These are phyloP conservation scores for Madurella fahalii DNA, from an alignment of 2,329 filamentous ascomycete genomes.

Conservation along the genomic window DNA sequence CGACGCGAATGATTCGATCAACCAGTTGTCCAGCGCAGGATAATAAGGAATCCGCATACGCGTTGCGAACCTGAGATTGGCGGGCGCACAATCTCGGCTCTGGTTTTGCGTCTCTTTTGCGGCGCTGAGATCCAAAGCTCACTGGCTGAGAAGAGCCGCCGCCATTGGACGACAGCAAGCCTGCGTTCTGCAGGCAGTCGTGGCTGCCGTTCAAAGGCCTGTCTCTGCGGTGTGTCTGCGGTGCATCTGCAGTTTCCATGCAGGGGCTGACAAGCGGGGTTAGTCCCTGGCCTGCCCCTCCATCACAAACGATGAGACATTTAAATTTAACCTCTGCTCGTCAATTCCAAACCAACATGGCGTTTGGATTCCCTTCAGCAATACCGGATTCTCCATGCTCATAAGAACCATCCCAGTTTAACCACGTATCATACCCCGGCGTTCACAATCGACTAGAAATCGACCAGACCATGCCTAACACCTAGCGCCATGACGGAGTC, in stretches of 20 bases:
- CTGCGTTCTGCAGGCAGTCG: constrained; percentile 43
- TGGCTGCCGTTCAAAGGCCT: constrained; percentile 45
- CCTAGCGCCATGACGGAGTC: not conserved
- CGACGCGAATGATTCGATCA: not conserved
- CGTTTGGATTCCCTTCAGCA: too few relatives aligned
- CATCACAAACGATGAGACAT: not conserved
- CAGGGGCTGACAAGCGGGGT: constrained; percentile 16
- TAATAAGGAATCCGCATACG: constrained; percentile 5
- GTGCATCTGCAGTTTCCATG: constrained; percentile 17
- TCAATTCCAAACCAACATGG: not conserved
- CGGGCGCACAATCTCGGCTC: constrained; percentile 19
- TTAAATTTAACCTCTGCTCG: constrained; percentile 4
- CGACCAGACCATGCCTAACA: too few relatives aligned
- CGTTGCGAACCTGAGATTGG: constrained; percentile 20
- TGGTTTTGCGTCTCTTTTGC: constrained; percentile 13
- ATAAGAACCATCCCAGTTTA: too few relatives aligned
- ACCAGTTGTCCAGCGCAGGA: not conserved
- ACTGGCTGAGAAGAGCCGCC: constrained; percentile 4
- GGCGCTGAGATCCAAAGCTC: constrained; percentile 2
- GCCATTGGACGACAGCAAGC: constrained; percentile 23
- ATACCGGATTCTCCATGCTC: too few relatives aligned
- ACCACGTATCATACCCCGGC: too few relatives aligned
- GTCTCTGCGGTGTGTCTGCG: not conserved
- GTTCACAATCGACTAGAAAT: too few relatives aligned
- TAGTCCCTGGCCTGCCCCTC: not conserved